Evolutionary conservation across 2,329 filamentous ascomycete genomes (phyloP).

Genomic region (Lecanosticta acicola): DNA sequence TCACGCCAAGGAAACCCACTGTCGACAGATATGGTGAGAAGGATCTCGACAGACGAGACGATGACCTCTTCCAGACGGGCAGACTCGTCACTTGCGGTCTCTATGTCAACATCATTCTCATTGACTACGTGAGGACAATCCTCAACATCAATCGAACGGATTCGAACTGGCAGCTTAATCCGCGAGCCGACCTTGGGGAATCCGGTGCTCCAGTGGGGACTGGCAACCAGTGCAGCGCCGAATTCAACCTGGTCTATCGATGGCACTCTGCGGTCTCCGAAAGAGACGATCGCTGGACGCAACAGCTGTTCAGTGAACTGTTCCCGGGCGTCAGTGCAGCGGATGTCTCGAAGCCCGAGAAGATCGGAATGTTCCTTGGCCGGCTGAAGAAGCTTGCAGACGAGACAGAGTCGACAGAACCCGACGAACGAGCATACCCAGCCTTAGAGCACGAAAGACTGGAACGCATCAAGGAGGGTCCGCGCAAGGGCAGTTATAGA

Average conservation of each 20-base stretch:
- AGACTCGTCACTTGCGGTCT: conserved; percentile 49
- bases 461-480: conserved; percentile 27
- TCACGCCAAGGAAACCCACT: conserved; percentile 54
- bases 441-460: conserved; percentile 26
- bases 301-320: conserved; percentile 35
- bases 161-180: conserved; percentile 41
- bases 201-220: conserved; percentile 38
- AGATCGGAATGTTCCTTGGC: conserved; percentile 28
- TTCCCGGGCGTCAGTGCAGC: conserved; percentile 22
- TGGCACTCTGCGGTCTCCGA: conserved; percentile 45
- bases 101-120: conserved; percentile 50
- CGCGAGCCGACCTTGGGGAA: conserved; percentile 34
- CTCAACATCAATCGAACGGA: conserved; percentile 44
- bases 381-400: conserved; percentile 26
- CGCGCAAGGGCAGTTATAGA: conserved; percentile 47
- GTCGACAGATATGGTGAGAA: conserved; percentile 32
- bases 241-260: conserved; percentile 52
- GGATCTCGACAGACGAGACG: conserved; percentile 35
- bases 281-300: conserved; percentile 44
- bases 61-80: conserved; percentile 49
- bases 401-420: conserved; percentile 26
- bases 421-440: conserved; percentile 31
- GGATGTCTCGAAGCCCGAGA: conserved; percentile 23
- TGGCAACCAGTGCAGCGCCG: conserved; percentile 48
- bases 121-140: conserved; percentile 51